These are phyloP conservation scores for Fistulifera solaris DNA, from an alignment of 108 stramenopile species.

Conservation along the genomic window DNA sequence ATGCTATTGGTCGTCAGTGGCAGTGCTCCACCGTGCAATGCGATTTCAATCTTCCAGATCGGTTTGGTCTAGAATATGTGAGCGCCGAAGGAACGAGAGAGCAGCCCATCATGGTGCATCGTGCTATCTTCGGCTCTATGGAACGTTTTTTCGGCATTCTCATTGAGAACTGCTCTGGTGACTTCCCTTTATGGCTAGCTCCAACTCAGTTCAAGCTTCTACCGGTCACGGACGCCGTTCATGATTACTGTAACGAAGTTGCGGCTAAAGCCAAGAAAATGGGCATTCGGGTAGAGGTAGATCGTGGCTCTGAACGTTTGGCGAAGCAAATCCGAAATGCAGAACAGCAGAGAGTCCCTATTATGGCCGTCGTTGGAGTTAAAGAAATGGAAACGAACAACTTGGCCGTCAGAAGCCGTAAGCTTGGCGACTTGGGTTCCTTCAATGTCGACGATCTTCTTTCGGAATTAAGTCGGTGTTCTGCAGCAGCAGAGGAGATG, in stretches of 20 bases:
- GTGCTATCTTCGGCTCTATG: slow-evolving; percentile 96
- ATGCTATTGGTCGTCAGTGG: slow-evolving; percentile 97
- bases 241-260: slow-evolving; percentile 82
- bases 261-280: slow-evolving; percentile 56
- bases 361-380: slow-evolving; percentile 91
- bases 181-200: slow-evolving; percentile 94
- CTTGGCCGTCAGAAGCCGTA: slow-evolving; percentile 79
- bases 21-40: slow-evolving; percentile 98
- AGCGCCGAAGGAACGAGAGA: slow-evolving; percentile 70
- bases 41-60: slow-evolving; percentile 96
- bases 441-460: slow-evolving; percentile 68
- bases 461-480: slow-evolving; percentile 47
- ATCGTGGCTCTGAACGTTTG: slow-evolving; percentile 83
- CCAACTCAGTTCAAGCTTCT: slow-evolving; percentile 88
- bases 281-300: slow-evolving; percentile 88
- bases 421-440: slow-evolving; percentile 82
- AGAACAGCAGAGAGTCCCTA: slow-evolving; percentile 85
- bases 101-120: slow-evolving; percentile 90
- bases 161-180: slow-evolving; percentile 91
- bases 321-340: slow-evolving; percentile 96
- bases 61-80: slow-evolving; percentile 90
- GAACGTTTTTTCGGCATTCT: slow-evolving; percentile 98
- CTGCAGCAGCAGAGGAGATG: slow-evolving; percentile 65
- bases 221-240: slow-evolving; percentile 90
- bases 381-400: slow-evolving; percentile 84